Conservation (phyloP, 805 yeast species). For the Candida andamanensis region DNA sequence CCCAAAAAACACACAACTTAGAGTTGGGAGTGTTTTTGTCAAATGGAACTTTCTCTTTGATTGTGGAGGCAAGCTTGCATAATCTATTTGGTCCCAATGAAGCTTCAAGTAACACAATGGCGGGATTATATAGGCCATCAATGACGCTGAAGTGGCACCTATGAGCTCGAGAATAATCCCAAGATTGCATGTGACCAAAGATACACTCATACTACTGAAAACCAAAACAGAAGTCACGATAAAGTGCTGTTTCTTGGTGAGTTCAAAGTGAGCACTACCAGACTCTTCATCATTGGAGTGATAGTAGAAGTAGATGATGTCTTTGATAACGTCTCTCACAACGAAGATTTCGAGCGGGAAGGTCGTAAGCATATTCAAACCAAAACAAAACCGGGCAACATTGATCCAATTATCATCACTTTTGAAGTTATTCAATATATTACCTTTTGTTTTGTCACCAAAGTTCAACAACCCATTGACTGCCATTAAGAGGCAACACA, state of each 20-base stretch:
- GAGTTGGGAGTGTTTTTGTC: conserved; percentile 50
- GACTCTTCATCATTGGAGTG: conserved; percentile 6
- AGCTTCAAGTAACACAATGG: conserved; percentile 76
- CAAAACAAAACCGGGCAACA: conserved; percentile 85
- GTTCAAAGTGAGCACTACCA: conserved; percentile 31
- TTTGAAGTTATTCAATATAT: conserved; percentile 82
- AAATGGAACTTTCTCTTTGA: conserved; percentile 26
- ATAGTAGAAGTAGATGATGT: conserved; percentile 36
- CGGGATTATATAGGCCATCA: conserved; percentile 89
- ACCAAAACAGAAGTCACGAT: conserved; percentile 62
- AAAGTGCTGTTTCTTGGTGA: conserved; percentile 49
- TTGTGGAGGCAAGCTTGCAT: conserved; percentile 13
- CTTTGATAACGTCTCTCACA: conserved; percentile 79
- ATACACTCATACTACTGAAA: conserved; percentile 63
- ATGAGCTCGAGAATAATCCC: conserved; percentile 87
- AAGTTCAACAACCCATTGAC: conserved; percentile 72
- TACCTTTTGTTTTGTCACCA: conserved; percentile 77
- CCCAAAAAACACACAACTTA: conserved; percentile 67
- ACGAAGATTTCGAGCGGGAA: conserved; percentile 90
- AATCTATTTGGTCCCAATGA: conserved; percentile 41
- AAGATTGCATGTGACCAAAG: conserved; percentile 77
- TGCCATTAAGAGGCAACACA: conserved; percentile 75
- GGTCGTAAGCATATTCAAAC: conserved; percentile 88
- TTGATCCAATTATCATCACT: conserved; percentile 69
- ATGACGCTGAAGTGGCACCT: conserved; percentile 89